These are phyloP conservation scores for Xylariales sp. DNA, from an alignment of 2,329 filamentous ascomycete genomes.

Conservation along the genomic window DNA sequence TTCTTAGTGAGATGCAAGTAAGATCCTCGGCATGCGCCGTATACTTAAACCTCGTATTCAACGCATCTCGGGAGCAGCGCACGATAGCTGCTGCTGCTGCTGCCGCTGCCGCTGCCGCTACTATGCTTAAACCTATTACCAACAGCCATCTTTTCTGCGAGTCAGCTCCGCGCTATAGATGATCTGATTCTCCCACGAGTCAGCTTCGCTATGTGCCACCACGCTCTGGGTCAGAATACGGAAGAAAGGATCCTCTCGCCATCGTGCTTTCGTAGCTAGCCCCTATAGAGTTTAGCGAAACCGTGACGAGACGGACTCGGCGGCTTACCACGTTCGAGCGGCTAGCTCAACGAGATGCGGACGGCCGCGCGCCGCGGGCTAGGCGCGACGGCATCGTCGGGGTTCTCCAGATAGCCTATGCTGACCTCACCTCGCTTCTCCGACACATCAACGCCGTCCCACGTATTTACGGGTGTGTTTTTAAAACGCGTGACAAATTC, in stretches of 20 bases:
- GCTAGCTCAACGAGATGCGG: conserved; percentile 4
- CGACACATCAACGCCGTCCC: not conserved
- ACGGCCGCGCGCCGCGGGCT: not conserved
- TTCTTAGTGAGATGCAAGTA: conserved; percentile 19
- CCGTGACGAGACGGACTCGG: not conserved
- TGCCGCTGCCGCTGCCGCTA: too few relatives aligned
- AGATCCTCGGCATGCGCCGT: conserved; percentile 11
- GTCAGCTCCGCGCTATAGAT: not conserved
- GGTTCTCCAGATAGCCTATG: not conserved
- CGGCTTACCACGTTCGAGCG: not conserved
- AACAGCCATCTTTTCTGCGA: not conserved
- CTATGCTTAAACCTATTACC: not conserved
- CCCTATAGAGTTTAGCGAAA: not conserved
- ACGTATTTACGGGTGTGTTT: not conserved
- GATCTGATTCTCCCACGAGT: too few relatives aligned
- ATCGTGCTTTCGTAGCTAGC: not conserved
- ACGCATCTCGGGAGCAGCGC: conserved; percentile 2
- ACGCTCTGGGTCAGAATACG: not conserved
- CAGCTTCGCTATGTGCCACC: not conserved
- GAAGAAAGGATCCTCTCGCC: not conserved
- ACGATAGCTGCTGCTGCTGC: not conserved
- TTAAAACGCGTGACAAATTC: not conserved
- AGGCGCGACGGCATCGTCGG: conserved; percentile 3
- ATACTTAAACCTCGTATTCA: conserved; percentile 19
- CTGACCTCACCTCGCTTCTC: not conserved